Conservation (phyloP, 148 eudicot genomes). For the Persicaria tinctoria region DNA sequence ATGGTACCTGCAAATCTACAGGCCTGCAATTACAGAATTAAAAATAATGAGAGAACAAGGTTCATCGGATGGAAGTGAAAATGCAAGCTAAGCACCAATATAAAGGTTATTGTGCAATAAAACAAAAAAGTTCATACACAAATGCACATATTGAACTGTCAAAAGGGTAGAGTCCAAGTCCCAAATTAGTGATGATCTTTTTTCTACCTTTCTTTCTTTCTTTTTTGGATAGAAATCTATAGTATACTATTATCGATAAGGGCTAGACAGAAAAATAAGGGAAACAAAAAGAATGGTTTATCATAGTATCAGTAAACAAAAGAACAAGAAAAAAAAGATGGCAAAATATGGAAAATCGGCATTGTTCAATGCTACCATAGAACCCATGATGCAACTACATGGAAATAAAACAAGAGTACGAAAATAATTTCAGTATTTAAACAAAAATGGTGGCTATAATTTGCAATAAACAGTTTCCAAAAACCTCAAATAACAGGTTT, state of each 20-base stretch:
- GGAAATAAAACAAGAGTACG: background rate
- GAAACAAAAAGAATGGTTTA: too few relatives aligned
- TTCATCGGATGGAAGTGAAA: background rate
- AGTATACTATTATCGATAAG: too few relatives aligned
- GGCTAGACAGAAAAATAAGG: too few relatives aligned
- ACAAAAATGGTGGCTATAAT: too few relatives aligned
- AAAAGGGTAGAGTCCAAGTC: background rate
- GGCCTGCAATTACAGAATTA: conserved; percentile 38
- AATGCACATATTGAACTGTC: background rate
- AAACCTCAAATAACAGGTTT: background rate
- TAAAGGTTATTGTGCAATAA: background rate
- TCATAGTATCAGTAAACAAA: too few relatives aligned
- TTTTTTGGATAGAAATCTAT: too few relatives aligned
- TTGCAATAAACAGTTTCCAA: too few relatives aligned
- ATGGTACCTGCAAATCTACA: conserved; percentile 70
- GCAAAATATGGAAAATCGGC: too few relatives aligned
- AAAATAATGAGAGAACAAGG: background rate
- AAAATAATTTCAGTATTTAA: background rate
- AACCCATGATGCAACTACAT: background rate
- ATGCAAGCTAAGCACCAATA: too few relatives aligned
- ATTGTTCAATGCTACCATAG: background rate
- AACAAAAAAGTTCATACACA: background rate
- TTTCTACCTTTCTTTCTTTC: too few relatives aligned
- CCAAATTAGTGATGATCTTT: background rate
- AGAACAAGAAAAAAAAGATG: too few relatives aligned